Percentiles rank a stretch among this genome's conserved stretches.
phyloP scores from a whole-genome alignment of 2,329 filamentous ascomycete species.

The Sclerotinia sclerotiorum region DNA sequence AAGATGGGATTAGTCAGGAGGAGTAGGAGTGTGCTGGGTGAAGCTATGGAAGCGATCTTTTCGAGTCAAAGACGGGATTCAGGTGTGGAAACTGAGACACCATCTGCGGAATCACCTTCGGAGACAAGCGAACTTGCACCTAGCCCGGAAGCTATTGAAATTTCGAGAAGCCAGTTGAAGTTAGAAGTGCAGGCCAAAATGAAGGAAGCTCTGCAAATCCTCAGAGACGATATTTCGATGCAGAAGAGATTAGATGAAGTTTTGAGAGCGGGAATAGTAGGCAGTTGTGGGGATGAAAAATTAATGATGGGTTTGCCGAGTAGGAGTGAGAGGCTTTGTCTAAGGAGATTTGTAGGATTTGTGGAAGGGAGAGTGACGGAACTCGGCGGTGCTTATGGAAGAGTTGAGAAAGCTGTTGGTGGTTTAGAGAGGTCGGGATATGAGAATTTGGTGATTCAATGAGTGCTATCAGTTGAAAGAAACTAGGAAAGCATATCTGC shows the following conservation, averaged over 20 bases:
- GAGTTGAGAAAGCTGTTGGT: conserved; percentile 17
- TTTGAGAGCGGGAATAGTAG: conserved; percentile 18
- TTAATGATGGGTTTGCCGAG: conserved; percentile 21
- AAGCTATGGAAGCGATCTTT: conserved; percentile 13
- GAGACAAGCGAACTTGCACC: background rate
- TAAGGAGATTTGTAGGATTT: conserved; percentile 21
- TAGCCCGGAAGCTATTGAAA: conserved; percentile 1
- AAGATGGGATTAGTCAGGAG: conserved; percentile 19
- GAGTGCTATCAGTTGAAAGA: background rate
- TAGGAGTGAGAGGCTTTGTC: conserved; percentile 19
- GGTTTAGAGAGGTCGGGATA: conserved; percentile 13
- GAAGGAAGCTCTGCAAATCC: conserved; percentile 5
- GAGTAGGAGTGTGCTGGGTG: conserved; percentile 14
- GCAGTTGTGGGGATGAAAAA: conserved; percentile 18
- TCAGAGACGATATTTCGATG: conserved; percentile 16
- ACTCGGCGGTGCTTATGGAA: conserved; percentile 12
- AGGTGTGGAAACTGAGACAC: background rate
- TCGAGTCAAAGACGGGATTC: conserved; percentile 14
- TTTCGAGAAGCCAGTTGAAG: background rate
- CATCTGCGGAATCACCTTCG: background rate
- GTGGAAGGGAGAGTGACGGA: conserved; percentile 21
- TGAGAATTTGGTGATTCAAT: conserved; percentile 5
- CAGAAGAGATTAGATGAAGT: conserved; percentile 19
- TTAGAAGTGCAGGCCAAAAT: conserved; percentile 6
- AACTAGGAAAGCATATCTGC: no score